Base-by-base conservation (phyloP, 176 grass and related monocot species). In the Oryza meyeriana region DNA sequence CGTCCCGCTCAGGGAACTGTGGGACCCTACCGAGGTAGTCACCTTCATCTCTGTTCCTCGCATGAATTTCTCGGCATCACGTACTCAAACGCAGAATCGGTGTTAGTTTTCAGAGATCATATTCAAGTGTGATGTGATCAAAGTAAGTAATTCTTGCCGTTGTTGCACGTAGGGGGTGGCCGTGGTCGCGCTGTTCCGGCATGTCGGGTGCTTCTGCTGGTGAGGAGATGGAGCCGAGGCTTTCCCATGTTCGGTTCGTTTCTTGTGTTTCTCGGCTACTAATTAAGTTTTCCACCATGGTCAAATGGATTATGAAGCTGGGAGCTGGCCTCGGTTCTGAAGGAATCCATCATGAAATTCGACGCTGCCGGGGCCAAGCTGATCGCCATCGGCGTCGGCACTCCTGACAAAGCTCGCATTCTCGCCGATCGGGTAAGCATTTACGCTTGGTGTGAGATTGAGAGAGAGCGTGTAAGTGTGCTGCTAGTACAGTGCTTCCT, bases 191-290 rank as follows among this genome's bases (percentile, higher is more conserved):
- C 83, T 97, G 89, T 69, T 97, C 32, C 72, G 94, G 69, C 89
- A 94, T 78, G 92, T 97, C 89, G 92, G 94, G 35, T 97, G 94
- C 80, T 50, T 85, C 79, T 98, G 92, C 90, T 98, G 92, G 92
- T 94, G 58, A 94, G 91, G 65, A 78, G 8, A 72, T 67, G 1
- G 42, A 20, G 3, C 14, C 42, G 36, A 41, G 16, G 38, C 35
- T 24, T 17, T 6, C 35, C 59, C 25, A 3, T 62, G 41, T 1
- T 41, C 34, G 31, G 25, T 48, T 18, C 35, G 8, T 17, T 41
- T 17, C 42, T 35, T 74, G 55, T 33, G 50, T 33, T 57, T n/a
- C 47, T 12, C 24, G 7, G 10, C 44, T 33, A 25, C 26, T 92
- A 44, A 85, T 28, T 25, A 59, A 25, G 11, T 25, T 24, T 67